Percentiles rank a stretch among this genome's conserved stretches.
Conservation (phyloP, 371 early-diverging fungal genomes). For the Mucor sp. region DNA sequence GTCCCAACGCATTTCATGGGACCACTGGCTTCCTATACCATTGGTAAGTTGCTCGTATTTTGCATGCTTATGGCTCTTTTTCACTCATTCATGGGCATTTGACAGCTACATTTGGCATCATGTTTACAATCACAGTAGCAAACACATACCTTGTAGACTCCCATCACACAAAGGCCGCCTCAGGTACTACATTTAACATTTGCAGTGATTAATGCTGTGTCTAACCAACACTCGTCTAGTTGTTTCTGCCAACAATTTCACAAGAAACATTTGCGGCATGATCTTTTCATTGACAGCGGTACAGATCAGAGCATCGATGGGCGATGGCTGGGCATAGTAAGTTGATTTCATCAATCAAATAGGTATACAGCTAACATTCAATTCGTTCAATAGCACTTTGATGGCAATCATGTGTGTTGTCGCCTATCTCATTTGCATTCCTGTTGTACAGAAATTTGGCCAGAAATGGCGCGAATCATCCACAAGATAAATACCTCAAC, state of each 20-base stretch:
- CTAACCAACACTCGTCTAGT: slow-evolving; percentile 8
- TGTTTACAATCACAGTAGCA: slow-evolving; percentile 37
- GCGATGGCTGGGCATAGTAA: slow-evolving; percentile 48
- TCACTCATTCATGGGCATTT: neutral
- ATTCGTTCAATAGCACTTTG: slow-evolving; percentile 17
- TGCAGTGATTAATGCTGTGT: neutral
- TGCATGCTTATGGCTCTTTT: neutral
- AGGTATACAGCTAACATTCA: neutral
- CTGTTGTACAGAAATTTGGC: slow-evolving; percentile 18
- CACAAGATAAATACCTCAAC: neutral
- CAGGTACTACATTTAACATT: slow-evolving; percentile 22
- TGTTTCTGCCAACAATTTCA: slow-evolving; percentile 31
- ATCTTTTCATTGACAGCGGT: slow-evolving; percentile 37
- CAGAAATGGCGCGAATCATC: neutral
- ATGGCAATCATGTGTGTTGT: slow-evolving; percentile 14
- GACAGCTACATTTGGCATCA: slow-evolving; percentile 32
- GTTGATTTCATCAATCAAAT: neutral
- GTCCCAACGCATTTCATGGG: slow-evolving; percentile 27
- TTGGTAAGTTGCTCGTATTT: slow-evolving; percentile 11
- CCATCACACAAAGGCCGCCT: slow-evolving; percentile 33
- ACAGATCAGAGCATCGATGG: slow-evolving; percentile 23
- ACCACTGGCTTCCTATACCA: slow-evolving; percentile 27
- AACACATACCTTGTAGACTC: slow-evolving; percentile 38
- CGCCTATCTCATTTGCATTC: slow-evolving; percentile 24
- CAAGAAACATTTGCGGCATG: slow-evolving; percentile 37